Conservation (phyloP, 345 rosid species). For the Eucalyptus pauciflora region DNA sequence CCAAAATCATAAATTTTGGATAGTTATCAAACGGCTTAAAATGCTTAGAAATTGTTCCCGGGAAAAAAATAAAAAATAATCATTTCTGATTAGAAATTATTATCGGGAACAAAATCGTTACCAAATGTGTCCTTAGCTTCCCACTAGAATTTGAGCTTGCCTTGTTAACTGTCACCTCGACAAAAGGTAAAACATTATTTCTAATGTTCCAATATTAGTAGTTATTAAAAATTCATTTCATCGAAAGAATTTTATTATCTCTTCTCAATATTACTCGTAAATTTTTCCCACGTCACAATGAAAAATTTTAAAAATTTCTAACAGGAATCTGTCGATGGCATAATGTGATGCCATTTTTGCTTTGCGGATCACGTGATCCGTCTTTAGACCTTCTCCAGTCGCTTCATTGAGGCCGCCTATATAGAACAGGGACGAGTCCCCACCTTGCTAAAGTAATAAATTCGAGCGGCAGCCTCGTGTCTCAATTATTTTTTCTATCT, state of each 20-base stretch:
- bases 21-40: too few species aligned
- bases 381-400: background rate
- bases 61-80: too few species aligned
- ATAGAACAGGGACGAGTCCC: background rate
- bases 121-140: background rate
- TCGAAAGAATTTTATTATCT: background rate
- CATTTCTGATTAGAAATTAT: too few species aligned
- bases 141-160: background rate
- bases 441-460: background rate
- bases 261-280: background rate
- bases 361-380: background rate
- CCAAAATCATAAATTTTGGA: too few species aligned
- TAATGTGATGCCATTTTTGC: background rate
- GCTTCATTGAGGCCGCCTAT: background rate
- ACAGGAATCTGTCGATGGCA: background rate
- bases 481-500: background rate
- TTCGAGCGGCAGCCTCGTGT: background rate
- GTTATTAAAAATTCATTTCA: background rate
- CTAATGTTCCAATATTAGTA: background rate
- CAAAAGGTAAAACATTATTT: background rate
- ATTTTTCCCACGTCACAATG: background rate
- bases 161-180: background rate
- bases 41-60: too few species aligned
- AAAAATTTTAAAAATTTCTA: background rate
- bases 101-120: too few species aligned